Percentiles rank a stretch among this genome's conserved stretches.
Evolutionary conservation across 2,329 filamentous ascomycete genomes (phyloP).

Genomic region (Cladobotryum protrusum): DNA sequence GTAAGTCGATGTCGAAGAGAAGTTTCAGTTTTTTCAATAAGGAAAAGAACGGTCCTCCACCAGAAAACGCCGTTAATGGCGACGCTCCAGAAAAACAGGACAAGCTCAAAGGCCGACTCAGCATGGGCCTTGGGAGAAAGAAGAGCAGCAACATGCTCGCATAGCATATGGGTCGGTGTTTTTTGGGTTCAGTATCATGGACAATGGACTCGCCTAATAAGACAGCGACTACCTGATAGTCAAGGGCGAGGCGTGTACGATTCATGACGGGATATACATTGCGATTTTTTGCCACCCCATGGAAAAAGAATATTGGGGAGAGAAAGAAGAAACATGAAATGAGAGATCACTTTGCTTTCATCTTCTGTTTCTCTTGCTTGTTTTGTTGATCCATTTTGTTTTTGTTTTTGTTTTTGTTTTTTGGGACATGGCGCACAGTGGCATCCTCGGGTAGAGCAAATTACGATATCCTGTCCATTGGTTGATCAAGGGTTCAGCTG

Average conservation of each 20-base stretch:
- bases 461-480: neutral
- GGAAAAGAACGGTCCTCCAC: constrained; percentile 31
- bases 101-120: constrained; percentile 60
- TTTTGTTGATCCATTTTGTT: neutral
- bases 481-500: neutral
- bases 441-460: neutral
- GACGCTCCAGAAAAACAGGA: constrained; percentile 38
- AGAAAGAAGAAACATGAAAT: neutral
- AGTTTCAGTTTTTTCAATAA: constrained; percentile 63
- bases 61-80: constrained; percentile 27
- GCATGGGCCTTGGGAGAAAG: constrained; percentile 61
- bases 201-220: neutral
- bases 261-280: constrained; percentile 12
- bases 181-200: constrained; percentile 10
- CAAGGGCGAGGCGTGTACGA: constrained; percentile 15
- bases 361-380: too few species aligned
- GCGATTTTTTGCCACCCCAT: neutral
- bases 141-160: constrained; percentile 52
- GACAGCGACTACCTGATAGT: constrained; percentile 1
- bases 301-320: neutral
- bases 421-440: neutral
- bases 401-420: too few species aligned
- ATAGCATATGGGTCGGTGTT: constrained; percentile 12
- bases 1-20: constrained; percentile 73
- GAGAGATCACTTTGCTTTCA: neutral